Base-by-base conservation (phyloP, 108 stramenopile species). In the Fragilaria crotonensis region DNA sequence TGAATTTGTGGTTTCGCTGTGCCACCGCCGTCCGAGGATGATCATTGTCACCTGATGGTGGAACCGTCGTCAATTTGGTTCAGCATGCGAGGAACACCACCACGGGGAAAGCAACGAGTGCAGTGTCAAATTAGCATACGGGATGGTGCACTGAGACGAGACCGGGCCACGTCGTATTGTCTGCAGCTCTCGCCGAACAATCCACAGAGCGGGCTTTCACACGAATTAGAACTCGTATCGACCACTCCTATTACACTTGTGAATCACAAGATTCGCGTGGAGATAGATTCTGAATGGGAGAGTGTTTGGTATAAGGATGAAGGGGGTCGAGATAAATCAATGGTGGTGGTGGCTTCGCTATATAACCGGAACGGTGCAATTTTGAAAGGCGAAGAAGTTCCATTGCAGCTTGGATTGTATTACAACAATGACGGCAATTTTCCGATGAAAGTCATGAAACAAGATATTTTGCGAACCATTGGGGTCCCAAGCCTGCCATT, bases 261-360 rank as follows among this genome's bases (percentile, higher is more conserved):
- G 14, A 70, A 62, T 30, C 66, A 75, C 50, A 84, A 84, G 46
- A 30, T 80, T 1, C 49, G 47, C 4, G 22, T 77, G 19, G 31
- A 49, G 17, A 33, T 60, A 9, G 66, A 58, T 22, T 31, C 52
- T 5, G 77, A 78, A 32, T 84, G 83, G 83, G 68, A 66, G 1
- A n/a, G 41, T 31, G 66, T 84, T 30, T 94, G 93, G 93, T 94
- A 82, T 76, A 94, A 94, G 60, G 90, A 91, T 72, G 87, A 91
- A 67, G 93, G 93, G n/a, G 90, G 90, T 5, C 60, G 83, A 27
- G 93, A 94, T 59, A 94, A 94, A 59, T 87, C 71, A 44, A 89
- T 94, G 59, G 14, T 14, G 14, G 7, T 41, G 36, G 14, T 41
- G 36, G 36, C 36, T 41, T 41, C 36, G 11, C 14, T 41, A 41